Conservation (phyloP, 148 eudicot species). For the Arbutus unedo region DNA sequence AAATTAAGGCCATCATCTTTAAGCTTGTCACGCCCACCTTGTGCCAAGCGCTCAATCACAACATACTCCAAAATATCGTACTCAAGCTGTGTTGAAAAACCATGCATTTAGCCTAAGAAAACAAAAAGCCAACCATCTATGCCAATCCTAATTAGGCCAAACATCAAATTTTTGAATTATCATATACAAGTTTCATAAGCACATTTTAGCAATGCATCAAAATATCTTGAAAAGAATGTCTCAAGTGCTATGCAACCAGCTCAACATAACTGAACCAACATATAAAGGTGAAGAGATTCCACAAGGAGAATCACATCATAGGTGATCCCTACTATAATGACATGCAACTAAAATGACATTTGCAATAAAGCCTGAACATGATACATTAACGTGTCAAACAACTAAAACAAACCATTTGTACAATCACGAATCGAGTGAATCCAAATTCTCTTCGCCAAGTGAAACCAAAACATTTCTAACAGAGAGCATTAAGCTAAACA, state of each 20-base stretch:
- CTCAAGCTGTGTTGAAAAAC: constrained; percentile 58
- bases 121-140: neutral
- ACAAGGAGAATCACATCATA: neutral
- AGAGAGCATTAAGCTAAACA: neutral
- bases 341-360: neutral
- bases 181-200: neutral
- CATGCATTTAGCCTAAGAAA: constrained; percentile 2
- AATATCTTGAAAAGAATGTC: neutral
- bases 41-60: constrained; percentile 91
- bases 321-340: neutral
- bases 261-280: neutral
- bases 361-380: neutral
- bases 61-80: constrained; percentile 96
- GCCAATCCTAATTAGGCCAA: neutral
- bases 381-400: neutral
- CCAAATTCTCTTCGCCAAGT: neutral
- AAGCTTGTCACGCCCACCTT: constrained; percentile 87
- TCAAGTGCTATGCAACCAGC: neutral
- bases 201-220: constrained; percentile 6
- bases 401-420: neutral
- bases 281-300: neutral
- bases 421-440: neutral
- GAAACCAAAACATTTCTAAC: neutral
- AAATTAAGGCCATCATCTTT: constrained; percentile 96
- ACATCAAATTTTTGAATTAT: too few relatives aligned